Evolutionary conservation across 2,329 filamentous ascomycete genomes (phyloP).

Genomic region (Paraphaeosphaeria sporulosa): DNA sequence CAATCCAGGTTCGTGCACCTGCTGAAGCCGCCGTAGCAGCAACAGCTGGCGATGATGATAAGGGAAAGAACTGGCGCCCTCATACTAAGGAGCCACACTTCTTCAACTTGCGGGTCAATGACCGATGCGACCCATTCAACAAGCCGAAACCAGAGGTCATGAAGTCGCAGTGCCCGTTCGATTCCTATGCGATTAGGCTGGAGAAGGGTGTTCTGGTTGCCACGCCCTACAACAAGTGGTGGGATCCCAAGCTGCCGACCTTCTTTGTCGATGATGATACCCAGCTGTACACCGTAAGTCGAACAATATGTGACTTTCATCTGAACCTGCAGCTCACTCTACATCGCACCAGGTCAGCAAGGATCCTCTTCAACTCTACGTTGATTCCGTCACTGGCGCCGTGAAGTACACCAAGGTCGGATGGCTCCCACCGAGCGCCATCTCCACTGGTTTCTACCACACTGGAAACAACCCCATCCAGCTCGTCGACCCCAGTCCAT

Average conservation of each 20-base stretch:
- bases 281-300: slow-evolving; percentile 37
- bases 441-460: slow-evolving; percentile 35
- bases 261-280: slow-evolving; percentile 41
- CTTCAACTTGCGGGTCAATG: slow-evolving; percentile 35
- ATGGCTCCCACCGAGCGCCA: slow-evolving; percentile 33
- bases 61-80: slow-evolving; percentile 26
- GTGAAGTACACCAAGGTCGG: slow-evolving; percentile 36
- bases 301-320: background rate
- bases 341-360: slow-evolving; percentile 34
- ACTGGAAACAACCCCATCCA: slow-evolving; percentile 38
- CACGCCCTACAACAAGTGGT: slow-evolving; percentile 41
- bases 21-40: slow-evolving; percentile 4
- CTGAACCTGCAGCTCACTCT: slow-evolving; percentile 7
- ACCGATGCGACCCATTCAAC: slow-evolving; percentile 18
- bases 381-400: slow-evolving; percentile 30
- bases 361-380: slow-evolving; percentile 36
- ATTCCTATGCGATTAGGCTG: slow-evolving; percentile 33
- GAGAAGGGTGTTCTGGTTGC: slow-evolving; percentile 36
- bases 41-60: slow-evolving; percentile 3
- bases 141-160: slow-evolving; percentile 4
- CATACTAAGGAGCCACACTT: slow-evolving; percentile 35
- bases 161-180: slow-evolving; percentile 22
- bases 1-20: slow-evolving; percentile 18
- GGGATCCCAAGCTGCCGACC: slow-evolving; percentile 32
- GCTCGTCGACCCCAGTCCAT: slow-evolving; percentile 28